Percentiles rank a stretch among this genome's conserved stretches.
These are phyloP conservation scores for Cryptococcus depauperatus DNA, from an alignment of 1,284 basidiomycete genomes.

Conservation along the genomic window DNA sequence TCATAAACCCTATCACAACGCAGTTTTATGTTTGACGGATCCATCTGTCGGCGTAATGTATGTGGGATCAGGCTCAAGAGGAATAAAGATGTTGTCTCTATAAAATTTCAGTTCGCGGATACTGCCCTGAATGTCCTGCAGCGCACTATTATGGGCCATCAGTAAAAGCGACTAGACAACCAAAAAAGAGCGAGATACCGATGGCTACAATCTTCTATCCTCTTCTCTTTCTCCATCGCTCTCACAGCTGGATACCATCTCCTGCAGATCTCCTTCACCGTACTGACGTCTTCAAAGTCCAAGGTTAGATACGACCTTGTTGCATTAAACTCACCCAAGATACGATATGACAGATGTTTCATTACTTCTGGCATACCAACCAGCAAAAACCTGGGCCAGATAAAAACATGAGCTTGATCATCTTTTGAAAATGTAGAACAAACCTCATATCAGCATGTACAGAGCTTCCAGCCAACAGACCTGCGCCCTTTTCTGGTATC, in stretches of 20 bases:
- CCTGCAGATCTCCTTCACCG: conserved; percentile 46
- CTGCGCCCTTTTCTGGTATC: conserved; percentile 44
- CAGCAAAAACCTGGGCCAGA: conserved; percentile 40
- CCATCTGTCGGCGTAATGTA: not conserved
- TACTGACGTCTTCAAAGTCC: conserved; percentile 39
- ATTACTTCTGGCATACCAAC: conserved; percentile 47
- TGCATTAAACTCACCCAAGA: conserved; percentile 44
- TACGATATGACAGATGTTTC: conserved; percentile 48
- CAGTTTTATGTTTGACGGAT: conserved; percentile 19
- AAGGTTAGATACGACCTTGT: too few relatives aligned
- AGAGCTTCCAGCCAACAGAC: conserved; percentile 47
- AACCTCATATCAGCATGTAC: conserved; percentile 49
- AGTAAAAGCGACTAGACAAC: too few relatives aligned
- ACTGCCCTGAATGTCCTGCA: conserved; percentile 48
- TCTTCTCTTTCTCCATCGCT: conserved; percentile 21
- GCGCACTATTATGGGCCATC: conserved; percentile 40
- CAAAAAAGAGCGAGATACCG: conserved; percentile 26
- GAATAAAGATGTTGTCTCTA: conserved; percentile 41
- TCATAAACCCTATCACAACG: conserved; percentile 10
- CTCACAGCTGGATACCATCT: conserved; percentile 45
- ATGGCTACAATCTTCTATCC: conserved; percentile 33
- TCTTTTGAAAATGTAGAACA: conserved; percentile 5
- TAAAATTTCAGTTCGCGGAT: conserved; percentile 48
- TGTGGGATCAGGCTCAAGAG: conserved; percentile 19
- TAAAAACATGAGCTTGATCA: not conserved